A percentile compares a stretch with the other conserved stretches of the same genome.
Evolutionary conservation across 805 yeast species (phyloP).

Genomic region (Hanseniaspora nectarophila): DNA sequence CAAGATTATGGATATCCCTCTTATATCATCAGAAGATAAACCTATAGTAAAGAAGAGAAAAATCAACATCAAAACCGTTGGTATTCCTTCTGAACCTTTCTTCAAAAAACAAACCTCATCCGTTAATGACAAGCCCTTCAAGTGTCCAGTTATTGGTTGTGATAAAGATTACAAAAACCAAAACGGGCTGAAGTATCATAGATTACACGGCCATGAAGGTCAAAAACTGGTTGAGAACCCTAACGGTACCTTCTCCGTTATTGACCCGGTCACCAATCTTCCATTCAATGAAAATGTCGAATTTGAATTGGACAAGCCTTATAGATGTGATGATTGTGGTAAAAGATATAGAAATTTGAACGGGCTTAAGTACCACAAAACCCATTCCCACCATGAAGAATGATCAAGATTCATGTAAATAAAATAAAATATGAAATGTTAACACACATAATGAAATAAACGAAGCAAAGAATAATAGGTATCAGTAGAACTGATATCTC

Average conservation of each 20-base stretch:
- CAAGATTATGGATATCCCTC: not conserved
- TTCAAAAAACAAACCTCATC: not conserved
- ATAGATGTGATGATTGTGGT: constrained; percentile 96
- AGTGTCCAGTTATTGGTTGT: constrained; percentile 96
- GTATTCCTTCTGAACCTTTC: constrained; percentile 11
- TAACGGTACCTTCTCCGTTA: constrained; percentile 84
- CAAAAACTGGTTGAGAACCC: constrained; percentile 82
- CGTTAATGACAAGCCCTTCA: constrained; percentile 77
- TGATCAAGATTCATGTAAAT: not conserved
- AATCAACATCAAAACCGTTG: constrained; percentile 5
- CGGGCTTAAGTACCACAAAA: constrained; percentile 93
- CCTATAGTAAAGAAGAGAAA: constrained; percentile 6
- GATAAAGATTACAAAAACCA: constrained; percentile 96
- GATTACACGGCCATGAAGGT: constrained; percentile 93
- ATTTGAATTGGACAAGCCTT: constrained; percentile 94
- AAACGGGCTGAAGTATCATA: constrained; percentile 90
- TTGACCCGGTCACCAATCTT: constrained; percentile 79
- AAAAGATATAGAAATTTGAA: constrained; percentile 91
- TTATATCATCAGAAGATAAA: not conserved
- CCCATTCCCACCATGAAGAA: constrained; percentile 72
- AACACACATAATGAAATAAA: no score
- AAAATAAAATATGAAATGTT: not conserved
- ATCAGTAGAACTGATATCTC: no score
- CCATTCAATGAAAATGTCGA: constrained; percentile 91
- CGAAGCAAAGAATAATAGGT: no score